These are phyloP conservation scores for Lactarius quietus DNA, from an alignment of 768 basidiomycete species.

Conservation along the genomic window DNA sequence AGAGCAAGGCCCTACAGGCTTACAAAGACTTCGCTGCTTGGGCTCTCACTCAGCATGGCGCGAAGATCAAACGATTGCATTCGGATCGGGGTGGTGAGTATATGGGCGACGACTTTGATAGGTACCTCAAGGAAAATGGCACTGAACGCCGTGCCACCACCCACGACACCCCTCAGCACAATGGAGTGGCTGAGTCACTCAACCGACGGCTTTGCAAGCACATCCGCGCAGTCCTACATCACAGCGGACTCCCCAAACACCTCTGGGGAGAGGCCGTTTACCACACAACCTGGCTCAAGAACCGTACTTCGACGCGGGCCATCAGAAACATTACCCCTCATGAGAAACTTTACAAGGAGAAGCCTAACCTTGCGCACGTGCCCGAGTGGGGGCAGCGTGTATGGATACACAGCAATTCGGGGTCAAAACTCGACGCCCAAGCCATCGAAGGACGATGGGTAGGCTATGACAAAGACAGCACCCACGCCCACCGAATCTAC, in stretches of 20 bases:
- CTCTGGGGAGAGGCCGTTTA: slow-evolving; percentile 31
- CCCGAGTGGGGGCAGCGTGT: slow-evolving; percentile 17
- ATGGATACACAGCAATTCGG: slow-evolving; percentile 16
- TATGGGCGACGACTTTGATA: too few relatives aligned
- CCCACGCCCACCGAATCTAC: slow-evolving; percentile 35
- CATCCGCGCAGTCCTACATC: neutral
- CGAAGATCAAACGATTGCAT: neutral
- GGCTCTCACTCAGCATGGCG: neutral
- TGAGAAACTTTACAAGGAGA: slow-evolving; percentile 26
- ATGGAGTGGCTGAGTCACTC: slow-evolving; percentile 2
- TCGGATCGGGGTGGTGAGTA: neutral
- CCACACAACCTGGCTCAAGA: slow-evolving; percentile 24
- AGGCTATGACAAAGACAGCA: slow-evolving; percentile 35
- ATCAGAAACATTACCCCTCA: slow-evolving; percentile 30
- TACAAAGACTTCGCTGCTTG: neutral
- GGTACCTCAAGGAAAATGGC: neutral
- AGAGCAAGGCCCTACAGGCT: neutral
- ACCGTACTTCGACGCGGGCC: slow-evolving; percentile 20
- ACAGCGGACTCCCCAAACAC: slow-evolving; percentile 22
- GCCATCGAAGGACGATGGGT: slow-evolving; percentile 31
- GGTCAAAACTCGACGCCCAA: slow-evolving; percentile 21
- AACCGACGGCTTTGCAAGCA: neutral
- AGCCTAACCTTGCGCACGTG: slow-evolving; percentile 30
- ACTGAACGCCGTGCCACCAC: neutral
- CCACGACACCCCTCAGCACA: neutral